Base-by-base conservation (phyloP, 192 early-diverging fungal genomes). In the Backusella sp. region DNA sequence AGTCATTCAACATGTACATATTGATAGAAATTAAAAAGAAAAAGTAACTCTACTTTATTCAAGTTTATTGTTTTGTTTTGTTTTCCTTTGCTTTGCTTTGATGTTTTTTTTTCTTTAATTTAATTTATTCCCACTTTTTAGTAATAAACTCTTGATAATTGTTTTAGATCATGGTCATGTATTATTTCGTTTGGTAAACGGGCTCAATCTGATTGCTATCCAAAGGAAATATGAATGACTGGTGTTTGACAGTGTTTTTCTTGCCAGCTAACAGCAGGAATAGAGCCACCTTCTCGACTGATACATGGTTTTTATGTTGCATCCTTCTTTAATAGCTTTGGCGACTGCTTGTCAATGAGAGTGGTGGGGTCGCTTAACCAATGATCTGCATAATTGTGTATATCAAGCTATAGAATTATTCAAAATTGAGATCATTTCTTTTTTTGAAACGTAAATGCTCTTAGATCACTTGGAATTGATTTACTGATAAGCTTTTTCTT, bases 231-330 rank as follows among this genome's bases (percentile, higher is more conserved):
- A 73, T 94, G 90, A 26, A 94, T 86, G 3, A 90, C 89, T 0
- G 86, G 80, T 0, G 92, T 87, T 15, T 88, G 77, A 69, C 89
- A 86, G 30, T 86, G 87, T 28, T 80, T 83, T 77, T 93, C 92
- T 21, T 93, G 85, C 89, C 88, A 92, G 9, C 89, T 87, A 28
- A 94, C 87, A 1, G 92, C 91, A 0, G 91, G 89, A 59, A 93
- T 92, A 1, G 90, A 93, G 2, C 91, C 92, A 23, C 92, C 92
- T 76, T 94, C 92, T 21, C 92, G 84, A 68, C 93, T 93, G 72
- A 87, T 89, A 23, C 93, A 76, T 42, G 92, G 92, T n/a, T 88
- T 32, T 87, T 8, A 82, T 74, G 4, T 87, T 79, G 82, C 86
- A 88, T 79, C 87, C 87, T 66, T 84, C 66, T 73, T 88, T 81